These are phyloP conservation scores for Cytospora mali DNA, from an alignment of 2,329 filamentous ascomycete genomes.

Conservation along the genomic window DNA sequence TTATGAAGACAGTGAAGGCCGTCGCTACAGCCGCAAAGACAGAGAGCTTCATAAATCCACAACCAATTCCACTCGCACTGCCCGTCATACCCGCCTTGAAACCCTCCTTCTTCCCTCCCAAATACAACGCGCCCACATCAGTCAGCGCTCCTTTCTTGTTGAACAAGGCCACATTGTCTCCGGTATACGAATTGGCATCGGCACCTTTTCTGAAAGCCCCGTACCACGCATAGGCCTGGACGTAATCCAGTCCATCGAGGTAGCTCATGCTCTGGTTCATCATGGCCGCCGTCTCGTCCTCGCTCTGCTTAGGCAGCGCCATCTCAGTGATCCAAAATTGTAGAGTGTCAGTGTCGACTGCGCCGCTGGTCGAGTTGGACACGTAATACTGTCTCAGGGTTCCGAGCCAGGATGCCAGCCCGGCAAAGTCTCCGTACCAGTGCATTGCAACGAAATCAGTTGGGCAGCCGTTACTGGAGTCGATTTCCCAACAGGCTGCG, in stretches of 20 bases:
- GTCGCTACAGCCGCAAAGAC: conserved; percentile 1
- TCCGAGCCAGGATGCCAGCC: conserved; percentile 41
- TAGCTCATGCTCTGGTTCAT: conserved; percentile 44
- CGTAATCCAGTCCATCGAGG: conserved; percentile 39
- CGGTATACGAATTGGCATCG: conserved; percentile 44
- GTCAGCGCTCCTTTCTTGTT: conserved; percentile 43
- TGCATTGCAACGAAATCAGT: conserved; percentile 46
- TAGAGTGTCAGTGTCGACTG: conserved; percentile 31
- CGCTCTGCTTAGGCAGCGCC: conserved; percentile 40
- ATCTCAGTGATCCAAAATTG: conserved; percentile 46
- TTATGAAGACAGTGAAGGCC: not conserved
- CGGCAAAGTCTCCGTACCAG: conserved; percentile 44
- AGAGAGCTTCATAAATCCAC: conserved; percentile 8
- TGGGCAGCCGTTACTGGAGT: conserved; percentile 41
- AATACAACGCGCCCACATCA: conserved; percentile 42
- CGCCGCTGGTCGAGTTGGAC: conserved; percentile 2
- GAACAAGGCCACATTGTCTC: conserved; percentile 42
- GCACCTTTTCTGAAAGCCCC: conserved; percentile 43
- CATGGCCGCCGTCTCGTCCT: conserved; percentile 42
- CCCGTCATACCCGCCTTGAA: conserved; percentile 40
- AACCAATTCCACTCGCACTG: conserved; percentile 1
- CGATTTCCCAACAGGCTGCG: conserved; percentile 43
- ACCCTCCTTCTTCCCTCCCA: conserved; percentile 43
- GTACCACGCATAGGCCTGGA: conserved; percentile 46
- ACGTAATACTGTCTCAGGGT: conserved; percentile 42